Evolutionary conservation across 2,329 filamentous ascomycete species (phyloP).

Genomic region (Scleromitrula shiraiana): DNA sequence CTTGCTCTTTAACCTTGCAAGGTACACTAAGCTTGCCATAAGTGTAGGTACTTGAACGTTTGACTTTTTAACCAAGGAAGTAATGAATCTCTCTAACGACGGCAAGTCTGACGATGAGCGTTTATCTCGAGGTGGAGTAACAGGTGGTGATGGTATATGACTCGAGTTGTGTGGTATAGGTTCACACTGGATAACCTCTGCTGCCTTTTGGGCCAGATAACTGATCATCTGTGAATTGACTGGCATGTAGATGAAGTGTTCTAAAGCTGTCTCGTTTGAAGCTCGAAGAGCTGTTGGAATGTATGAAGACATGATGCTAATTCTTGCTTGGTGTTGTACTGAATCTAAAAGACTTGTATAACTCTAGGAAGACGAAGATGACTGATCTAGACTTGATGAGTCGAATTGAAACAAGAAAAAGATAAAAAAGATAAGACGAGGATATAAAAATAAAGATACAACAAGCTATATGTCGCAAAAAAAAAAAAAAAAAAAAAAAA

Average conservation of each 20-base stretch:
- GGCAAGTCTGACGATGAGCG: constrained; percentile 48
- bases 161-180: constrained; percentile 34
- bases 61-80: constrained; percentile 79
- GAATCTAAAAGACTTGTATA: constrained; percentile 2
- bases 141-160: constrained; percentile 34
- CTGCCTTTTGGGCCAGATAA: constrained; percentile 67
- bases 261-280: constrained; percentile 62
- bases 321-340: neutral
- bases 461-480: constrained; percentile 3
- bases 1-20: constrained; percentile 72
- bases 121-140: constrained; percentile 41
- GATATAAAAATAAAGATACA: constrained; percentile 9
- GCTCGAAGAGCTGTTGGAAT: constrained; percentile 13
- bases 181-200: constrained; percentile 75
- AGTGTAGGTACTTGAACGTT: constrained; percentile 96
- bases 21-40: constrained; percentile 94
- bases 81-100: constrained; percentile 83
- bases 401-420: neutral
- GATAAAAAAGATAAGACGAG: too few species aligned
- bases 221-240: constrained; percentile 70
- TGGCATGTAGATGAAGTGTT: constrained; percentile 71
- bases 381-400: constrained; percentile 3
- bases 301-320: neutral
- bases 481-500: too few species aligned
- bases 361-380: neutral